A percentile compares a stretch with the other conserved stretches of the same genome.
Conservation (phyloP, 306 rosid species). For the Lotus japonicus region DNA sequence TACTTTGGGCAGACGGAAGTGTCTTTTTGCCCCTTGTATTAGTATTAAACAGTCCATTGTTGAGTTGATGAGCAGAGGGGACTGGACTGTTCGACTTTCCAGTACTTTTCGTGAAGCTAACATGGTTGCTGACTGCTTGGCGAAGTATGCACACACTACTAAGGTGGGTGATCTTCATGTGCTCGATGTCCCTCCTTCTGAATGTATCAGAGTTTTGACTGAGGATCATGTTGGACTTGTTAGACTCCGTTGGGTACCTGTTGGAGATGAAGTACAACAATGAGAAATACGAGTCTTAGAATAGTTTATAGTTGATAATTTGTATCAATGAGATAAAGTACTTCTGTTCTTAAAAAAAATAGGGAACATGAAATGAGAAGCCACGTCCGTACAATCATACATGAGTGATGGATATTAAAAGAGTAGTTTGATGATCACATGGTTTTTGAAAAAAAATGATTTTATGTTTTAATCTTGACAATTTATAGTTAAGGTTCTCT, state of each 20-base stretch:
- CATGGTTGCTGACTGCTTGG: background rate
- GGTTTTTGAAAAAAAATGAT: too few relatives aligned
- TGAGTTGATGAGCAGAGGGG: background rate
- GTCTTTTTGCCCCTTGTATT: background rate
- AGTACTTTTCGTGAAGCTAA: background rate
- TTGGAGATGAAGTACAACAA: too few relatives aligned
- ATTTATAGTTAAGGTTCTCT: too few relatives aligned
- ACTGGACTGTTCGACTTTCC: background rate
- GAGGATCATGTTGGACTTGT: background rate
- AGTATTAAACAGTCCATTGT: background rate
- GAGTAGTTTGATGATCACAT: too few relatives aligned
- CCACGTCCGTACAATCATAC: too few relatives aligned
- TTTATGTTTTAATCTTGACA: too few relatives aligned
- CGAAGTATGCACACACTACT: background rate
- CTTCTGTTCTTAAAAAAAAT: too few relatives aligned
- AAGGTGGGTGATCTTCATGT: background rate
- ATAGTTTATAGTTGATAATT: too few relatives aligned
- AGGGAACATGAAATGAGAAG: too few relatives aligned
- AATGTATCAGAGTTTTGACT: background rate
- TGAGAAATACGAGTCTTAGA: too few relatives aligned
- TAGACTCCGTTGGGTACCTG: background rate
- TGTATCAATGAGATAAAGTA: too few relatives aligned
- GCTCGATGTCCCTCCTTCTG: background rate
- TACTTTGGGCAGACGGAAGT: background rate
- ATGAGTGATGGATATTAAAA: too few relatives aligned